Evolutionary conservation across 257 asterid species (phyloP).

Genomic region (Solanum infundibuliforme): DNA sequence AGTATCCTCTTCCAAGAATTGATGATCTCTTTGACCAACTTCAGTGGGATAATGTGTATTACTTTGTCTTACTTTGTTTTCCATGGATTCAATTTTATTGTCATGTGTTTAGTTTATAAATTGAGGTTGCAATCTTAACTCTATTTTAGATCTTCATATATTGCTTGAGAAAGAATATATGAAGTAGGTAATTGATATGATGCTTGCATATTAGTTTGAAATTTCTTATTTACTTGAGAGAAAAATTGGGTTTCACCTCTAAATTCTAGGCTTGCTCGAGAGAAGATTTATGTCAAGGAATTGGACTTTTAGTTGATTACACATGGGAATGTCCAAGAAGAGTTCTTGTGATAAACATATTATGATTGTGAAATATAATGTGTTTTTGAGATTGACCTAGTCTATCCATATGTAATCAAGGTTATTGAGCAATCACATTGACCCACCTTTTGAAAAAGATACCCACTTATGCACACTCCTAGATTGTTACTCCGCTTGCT

Average conservation of each 20-base stretch:
- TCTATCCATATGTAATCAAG: not conserved
- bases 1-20: too few species aligned
- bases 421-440: not conserved
- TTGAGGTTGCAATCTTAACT: not conserved
- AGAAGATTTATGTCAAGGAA: too few species aligned
- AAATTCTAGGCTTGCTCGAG: not conserved
- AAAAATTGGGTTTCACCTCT: not conserved
- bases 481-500: not conserved
- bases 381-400: not conserved
- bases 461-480: not conserved
- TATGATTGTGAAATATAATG: not conserved
- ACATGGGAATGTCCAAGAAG: too few species aligned
- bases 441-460: not conserved
- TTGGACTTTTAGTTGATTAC: too few species aligned
- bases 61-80: too few species aligned
- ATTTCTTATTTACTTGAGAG: not conserved
- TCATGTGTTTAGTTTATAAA: too few species aligned
- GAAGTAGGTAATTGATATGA: too few species aligned
- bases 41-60: not conserved
- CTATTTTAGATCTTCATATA: not conserved
- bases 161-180: not conserved
- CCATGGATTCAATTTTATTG: too few species aligned
- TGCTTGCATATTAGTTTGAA: not conserved
- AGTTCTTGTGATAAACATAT: not conserved
- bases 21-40: too few species aligned